phyloP scores from a whole-genome alignment of 306 rosid species.

The Dryas octopetala region DNA sequence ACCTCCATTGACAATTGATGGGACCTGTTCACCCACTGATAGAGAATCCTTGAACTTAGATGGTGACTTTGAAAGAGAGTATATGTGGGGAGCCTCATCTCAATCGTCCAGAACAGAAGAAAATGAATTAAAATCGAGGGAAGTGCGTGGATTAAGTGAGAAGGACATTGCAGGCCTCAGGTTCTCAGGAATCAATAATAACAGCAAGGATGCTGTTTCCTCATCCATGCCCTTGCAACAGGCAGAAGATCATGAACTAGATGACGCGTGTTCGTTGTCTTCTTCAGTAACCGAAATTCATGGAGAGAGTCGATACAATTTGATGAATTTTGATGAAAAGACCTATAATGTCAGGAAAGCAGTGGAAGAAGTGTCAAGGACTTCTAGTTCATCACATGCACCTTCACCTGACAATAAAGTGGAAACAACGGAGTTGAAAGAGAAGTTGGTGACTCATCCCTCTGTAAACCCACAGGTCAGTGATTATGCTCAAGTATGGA shows the following conservation, averaged over 20 bases:
- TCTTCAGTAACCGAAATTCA: neutral
- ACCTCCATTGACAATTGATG: slow-evolving; percentile 54
- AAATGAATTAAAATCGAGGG: slow-evolving; percentile 22
- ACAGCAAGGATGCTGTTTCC: slow-evolving; percentile 18
- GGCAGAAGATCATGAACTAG: slow-evolving; percentile 31
- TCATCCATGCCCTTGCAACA: slow-evolving; percentile 19
- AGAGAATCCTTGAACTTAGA: slow-evolving; percentile 53
- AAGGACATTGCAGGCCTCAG: slow-evolving; percentile 12
- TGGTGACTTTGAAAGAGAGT: slow-evolving; percentile 64
- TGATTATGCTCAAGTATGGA: neutral
- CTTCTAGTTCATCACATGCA: slow-evolving; percentile 35
- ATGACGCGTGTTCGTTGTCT: slow-evolving; percentile 34
- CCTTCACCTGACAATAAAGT: slow-evolving; percentile 23
- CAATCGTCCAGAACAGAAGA: slow-evolving; percentile 19
- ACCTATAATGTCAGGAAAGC: slow-evolving; percentile 21
- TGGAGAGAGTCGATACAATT: slow-evolving; percentile 9
- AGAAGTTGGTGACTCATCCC: slow-evolving; percentile 28
- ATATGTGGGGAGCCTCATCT: slow-evolving; percentile 44
- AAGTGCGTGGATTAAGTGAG: slow-evolving; percentile 13
- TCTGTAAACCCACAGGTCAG: slow-evolving; percentile 41
- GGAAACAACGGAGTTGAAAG: slow-evolving; percentile 25
- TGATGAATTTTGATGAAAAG: slow-evolving; percentile 15
- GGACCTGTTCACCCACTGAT: slow-evolving; percentile 49
- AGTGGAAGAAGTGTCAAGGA: slow-evolving; percentile 24
- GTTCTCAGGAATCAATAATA: slow-evolving; percentile 18